Evolutionary conservation across 768 basidiomycete species (phyloP).

Genomic region (Mycena latifolia): DNA sequence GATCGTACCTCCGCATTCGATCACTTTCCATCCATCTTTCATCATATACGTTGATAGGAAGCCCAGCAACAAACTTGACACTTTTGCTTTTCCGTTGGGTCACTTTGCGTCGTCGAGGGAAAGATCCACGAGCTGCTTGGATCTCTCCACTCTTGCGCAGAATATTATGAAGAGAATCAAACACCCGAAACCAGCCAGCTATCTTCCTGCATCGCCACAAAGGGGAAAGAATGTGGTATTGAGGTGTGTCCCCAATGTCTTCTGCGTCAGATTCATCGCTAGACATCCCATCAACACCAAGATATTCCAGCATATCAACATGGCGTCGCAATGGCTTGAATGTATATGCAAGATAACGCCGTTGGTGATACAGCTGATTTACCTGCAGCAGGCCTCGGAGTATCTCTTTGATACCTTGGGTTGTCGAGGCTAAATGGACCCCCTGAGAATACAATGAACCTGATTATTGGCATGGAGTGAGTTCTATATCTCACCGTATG

Average conservation of each 20-base stretch:
- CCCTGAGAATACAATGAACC: too few species aligned
- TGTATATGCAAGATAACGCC: slow-evolving; percentile 17
- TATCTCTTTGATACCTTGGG: too few species aligned
- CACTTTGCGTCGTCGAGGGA: slow-evolving; percentile 15
- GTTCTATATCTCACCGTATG: too few species aligned
- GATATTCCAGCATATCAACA: slow-evolving; percentile 33
- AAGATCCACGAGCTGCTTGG: slow-evolving; percentile 7
- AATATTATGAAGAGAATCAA: slow-evolving; percentile 36
- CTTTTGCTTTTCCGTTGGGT: slow-evolving; percentile 9
- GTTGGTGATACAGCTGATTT: slow-evolving; percentile 22
- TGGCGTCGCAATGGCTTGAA: slow-evolving; percentile 32
- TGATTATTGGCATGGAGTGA: too few species aligned
- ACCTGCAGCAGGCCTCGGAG: too few species aligned
- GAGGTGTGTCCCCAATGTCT: background rate
- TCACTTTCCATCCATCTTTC: slow-evolving; percentile 25
- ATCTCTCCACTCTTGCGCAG: slow-evolving; percentile 3
- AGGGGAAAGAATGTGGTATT: slow-evolving; percentile 27
- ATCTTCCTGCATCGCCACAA: slow-evolving; percentile 34
- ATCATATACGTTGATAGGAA: slow-evolving; percentile 37
- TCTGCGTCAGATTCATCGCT: slow-evolving; percentile 40
- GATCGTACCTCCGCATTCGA: background rate
- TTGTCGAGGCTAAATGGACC: too few species aligned
- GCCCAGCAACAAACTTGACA: slow-evolving; percentile 25
- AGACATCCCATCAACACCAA: slow-evolving; percentile 42
- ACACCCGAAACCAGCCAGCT: slow-evolving; percentile 33